These are phyloP conservation scores for Adansonia grandidieri DNA, from an alignment of 441 rosid genomes.

Conservation along the genomic window DNA sequence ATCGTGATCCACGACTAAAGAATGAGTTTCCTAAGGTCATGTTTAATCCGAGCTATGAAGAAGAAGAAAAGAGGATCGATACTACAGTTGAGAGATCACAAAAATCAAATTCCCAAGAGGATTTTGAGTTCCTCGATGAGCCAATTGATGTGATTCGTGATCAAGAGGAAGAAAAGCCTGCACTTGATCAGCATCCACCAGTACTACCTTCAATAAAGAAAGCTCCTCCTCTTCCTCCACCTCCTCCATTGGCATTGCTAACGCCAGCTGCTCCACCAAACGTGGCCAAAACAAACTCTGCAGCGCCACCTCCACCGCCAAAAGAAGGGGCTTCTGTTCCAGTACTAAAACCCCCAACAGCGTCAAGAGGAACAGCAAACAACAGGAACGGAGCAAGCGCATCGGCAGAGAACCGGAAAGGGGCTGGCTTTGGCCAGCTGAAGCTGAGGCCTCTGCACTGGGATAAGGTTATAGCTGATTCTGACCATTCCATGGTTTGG, in stretches of 20 bases:
- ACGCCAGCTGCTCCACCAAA: not conserved
- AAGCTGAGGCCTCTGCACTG: conserved; percentile 69
- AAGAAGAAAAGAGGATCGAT: conserved; percentile 35
- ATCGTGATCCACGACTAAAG: conserved; percentile 29
- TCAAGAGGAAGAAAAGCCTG: not conserved
- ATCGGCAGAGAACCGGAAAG: conserved; percentile 35
- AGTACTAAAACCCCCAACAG: conserved; percentile 41
- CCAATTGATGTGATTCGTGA: not conserved
- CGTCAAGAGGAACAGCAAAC: conserved; percentile 36
- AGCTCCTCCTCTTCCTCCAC: not conserved
- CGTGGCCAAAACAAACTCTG: no score
- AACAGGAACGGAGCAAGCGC: conserved; percentile 23
- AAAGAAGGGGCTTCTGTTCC: conserved; percentile 31
- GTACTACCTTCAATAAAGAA: not conserved
- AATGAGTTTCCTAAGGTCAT: conserved; percentile 33
- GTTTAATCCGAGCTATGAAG: conserved; percentile 41
- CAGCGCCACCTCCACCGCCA: conserved; percentile 27
- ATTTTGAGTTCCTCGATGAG: conserved; percentile 7
- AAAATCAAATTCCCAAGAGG: conserved; percentile 22
- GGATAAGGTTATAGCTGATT: conserved; percentile 60
- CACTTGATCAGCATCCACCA: not conserved
- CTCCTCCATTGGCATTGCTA: conserved; percentile 11
- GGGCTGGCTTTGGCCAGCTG: conserved; percentile 35
- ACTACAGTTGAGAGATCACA: not conserved
- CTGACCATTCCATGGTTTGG: conserved; percentile 74